A percentile compares a stretch with the other conserved stretches of the same genome.
Evolutionary conservation across 768 basidiomycete genomes (phyloP).

Genomic region (Amanita subjunquillea): DNA sequence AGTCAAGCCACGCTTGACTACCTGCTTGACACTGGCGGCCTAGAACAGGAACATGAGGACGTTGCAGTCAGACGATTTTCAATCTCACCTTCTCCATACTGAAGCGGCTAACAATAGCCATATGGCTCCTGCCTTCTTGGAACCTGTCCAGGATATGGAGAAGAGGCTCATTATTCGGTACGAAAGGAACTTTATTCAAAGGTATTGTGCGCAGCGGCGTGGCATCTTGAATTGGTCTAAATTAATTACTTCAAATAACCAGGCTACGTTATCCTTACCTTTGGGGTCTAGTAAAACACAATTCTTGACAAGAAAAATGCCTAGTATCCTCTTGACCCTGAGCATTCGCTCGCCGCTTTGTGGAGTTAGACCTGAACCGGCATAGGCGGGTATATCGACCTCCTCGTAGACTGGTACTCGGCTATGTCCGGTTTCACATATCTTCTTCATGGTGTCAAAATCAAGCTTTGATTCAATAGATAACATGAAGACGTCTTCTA

Average conservation of each 20-base stretch:
- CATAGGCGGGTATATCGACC: conserved; percentile 46
- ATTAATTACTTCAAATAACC: background rate
- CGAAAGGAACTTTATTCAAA: conserved; percentile 78
- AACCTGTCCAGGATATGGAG: conserved; percentile 81
- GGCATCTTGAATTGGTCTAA: conserved; percentile 40
- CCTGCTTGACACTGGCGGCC: conserved; percentile 76
- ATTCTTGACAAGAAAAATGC: conserved; percentile 83
- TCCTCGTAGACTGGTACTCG: conserved; percentile 79
- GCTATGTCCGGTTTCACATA: conserved; percentile 74
- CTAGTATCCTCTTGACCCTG: conserved; percentile 74
- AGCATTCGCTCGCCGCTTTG: conserved; percentile 17
- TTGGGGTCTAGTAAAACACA: conserved; percentile 84
- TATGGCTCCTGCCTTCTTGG: conserved; percentile 85
- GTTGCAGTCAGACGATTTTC: background rate
- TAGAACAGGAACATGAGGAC: conserved; percentile 8
- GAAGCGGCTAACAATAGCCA: conserved; percentile 81
- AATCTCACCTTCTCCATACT: conserved; percentile 44
- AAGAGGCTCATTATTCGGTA: conserved; percentile 79
- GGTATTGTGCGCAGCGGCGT: conserved; percentile 76
- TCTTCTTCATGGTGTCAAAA: conserved; percentile 65
- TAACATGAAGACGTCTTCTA: conserved; percentile 76
- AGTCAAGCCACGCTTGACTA: conserved; percentile 70
- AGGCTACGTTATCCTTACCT: conserved; percentile 26
- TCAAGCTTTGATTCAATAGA: conserved; percentile 78
- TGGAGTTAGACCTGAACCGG: conserved; percentile 11